Evolutionary conservation across 2,329 filamentous ascomycete species (phyloP), one percentile per base, ranked within the genome.

Genomic region (Aspergillus terreus): DNA sequence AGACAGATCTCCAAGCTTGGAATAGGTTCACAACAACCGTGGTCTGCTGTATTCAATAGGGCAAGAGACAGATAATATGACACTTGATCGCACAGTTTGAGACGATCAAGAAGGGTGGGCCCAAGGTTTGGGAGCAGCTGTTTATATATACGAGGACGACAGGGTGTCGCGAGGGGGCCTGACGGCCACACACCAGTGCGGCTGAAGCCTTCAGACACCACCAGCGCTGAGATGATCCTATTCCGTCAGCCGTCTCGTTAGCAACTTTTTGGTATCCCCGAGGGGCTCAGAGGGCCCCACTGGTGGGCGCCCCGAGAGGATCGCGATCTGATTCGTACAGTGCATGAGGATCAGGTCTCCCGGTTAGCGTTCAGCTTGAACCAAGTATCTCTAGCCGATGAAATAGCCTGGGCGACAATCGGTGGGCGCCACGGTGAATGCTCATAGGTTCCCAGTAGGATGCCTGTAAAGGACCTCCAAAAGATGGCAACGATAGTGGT

Each of bases 301-400:
- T 21, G 40, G 17, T 17, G 17, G 40, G 40, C 15, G 40, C 40
- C 40, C 40, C 19, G 40, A 21, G 17, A 17, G 19, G 40, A 11
- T 10, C 12, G 40, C 19, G 19, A 42, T 23, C 17, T 42, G 40
- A 42, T 42, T 42, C 40, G 40, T 42, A 23, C 40, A 42, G 6
- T 12, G 3, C 15, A 38, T n/a, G 19, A 17, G 19, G 14, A 42
- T 17, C 40, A 42, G 35, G 15, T 38, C 35, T 19, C 40, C 15
- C 6, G 40, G 40, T 42, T 42, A 42, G 40, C 19, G 40, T 42
- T 42, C 40, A 42, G 40, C 40, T 42, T 42, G 40, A 42, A 42
- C 19, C 40, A n/a, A 42, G 40, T 17, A 42, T 17, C 19, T n/a
- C n/a, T 42, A 42, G 40, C 40, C 40, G 40, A 42, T 21, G 40